Percentiles rank a stretch among this genome's conserved stretches.
Conservation (phyloP, 371 early-diverging fungal species). For the Mortierella sp. region DNA sequence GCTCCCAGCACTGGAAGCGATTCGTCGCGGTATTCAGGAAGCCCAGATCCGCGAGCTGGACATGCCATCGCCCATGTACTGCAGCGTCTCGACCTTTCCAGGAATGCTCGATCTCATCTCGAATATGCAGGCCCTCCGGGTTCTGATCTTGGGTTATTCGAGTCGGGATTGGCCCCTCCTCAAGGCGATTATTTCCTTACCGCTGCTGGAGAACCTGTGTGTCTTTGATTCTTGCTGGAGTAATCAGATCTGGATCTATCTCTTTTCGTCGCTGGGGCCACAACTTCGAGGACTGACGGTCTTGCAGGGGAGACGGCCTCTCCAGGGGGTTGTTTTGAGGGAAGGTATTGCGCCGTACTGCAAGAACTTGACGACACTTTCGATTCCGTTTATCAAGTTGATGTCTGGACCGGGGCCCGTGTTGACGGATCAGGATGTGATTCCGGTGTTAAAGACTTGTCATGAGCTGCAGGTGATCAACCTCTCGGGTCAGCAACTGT, state of each 20-base stretch:
- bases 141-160: constrained; percentile 46
- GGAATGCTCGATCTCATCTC: constrained; percentile 53
- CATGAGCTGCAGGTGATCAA: constrained; percentile 49
- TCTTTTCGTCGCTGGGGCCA: constrained; percentile 37
- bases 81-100: constrained; percentile 45
- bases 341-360: constrained; percentile 50
- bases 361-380: constrained; percentile 40
- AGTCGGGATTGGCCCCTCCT: constrained; percentile 58
- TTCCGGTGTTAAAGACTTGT: constrained; percentile 50
- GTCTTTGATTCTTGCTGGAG: constrained; percentile 57
- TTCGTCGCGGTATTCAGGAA: constrained; percentile 30
- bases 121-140: constrained; percentile 28
- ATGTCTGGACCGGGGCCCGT: constrained; percentile 41
- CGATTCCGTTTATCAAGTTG: constrained; percentile 53
- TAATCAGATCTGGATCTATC: constrained; percentile 57
- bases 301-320: constrained; percentile 50
- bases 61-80: constrained; percentile 59
- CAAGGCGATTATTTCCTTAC: constrained; percentile 39
- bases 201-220: constrained; percentile 37
- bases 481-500: constrained; percentile 40
- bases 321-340: constrained; percentile 40
- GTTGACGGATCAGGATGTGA: constrained; percentile 39
- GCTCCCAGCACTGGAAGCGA: constrained; percentile 33
- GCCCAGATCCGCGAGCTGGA: constrained; percentile 48
- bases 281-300: constrained; percentile 45